A percentile compares a stretch with the other conserved stretches of the same genome.
Conservation (phyloP, 2,329 filamentous ascomycete genomes). For the Pseudopithomyces maydicus region DNA sequence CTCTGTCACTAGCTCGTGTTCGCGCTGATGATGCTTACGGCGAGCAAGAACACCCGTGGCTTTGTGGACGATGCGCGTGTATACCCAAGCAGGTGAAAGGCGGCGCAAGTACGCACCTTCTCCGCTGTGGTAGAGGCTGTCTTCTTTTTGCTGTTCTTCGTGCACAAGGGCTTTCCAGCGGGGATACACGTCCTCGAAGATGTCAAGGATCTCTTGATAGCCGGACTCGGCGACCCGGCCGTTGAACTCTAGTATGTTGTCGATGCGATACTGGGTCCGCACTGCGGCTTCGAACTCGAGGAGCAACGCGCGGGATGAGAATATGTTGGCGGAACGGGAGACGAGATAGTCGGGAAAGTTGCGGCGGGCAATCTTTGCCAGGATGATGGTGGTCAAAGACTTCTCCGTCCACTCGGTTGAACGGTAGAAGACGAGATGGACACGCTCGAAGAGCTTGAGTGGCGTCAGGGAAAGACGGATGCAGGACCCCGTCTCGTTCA, state of each 20-base stretch:
- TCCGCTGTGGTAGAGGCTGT: conserved; percentile 75
- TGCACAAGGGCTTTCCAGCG: conserved; percentile 77
- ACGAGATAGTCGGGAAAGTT: conserved; percentile 93
- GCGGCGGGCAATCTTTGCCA: conserved; percentile 84
- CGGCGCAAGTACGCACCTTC: conserved; percentile 89
- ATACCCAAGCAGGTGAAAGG: conserved; percentile 90
- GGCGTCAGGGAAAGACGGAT: conserved; percentile 76
- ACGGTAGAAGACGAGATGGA: conserved; percentile 94
- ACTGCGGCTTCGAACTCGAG: conserved; percentile 90
- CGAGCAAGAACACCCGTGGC: conserved; percentile 77
- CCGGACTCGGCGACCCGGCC: conserved; percentile 70
- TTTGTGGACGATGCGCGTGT: conserved; percentile 92
- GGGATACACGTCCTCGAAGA: conserved; percentile 76
- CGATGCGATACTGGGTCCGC: conserved; percentile 78
- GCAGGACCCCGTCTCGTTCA: conserved; percentile 78
- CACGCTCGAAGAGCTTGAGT: conserved; percentile 85
- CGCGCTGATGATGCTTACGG: conserved; percentile 77
- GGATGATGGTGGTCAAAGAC: conserved; percentile 90
- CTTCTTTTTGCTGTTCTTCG: conserved; percentile 80
- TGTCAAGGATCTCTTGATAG: conserved; percentile 69
- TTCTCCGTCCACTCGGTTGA: conserved; percentile 98
- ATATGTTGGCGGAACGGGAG: conserved; percentile 87
- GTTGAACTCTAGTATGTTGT: conserved; percentile 80
- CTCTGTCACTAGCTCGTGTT: conserved; percentile 75
- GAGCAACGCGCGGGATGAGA: conserved; percentile 73